A percentile compares a stretch with the other conserved stretches of the same genome.
Evolutionary conservation across 441 rosid genomes (phyloP).

Genomic region (Erodium moschatum): DNA sequence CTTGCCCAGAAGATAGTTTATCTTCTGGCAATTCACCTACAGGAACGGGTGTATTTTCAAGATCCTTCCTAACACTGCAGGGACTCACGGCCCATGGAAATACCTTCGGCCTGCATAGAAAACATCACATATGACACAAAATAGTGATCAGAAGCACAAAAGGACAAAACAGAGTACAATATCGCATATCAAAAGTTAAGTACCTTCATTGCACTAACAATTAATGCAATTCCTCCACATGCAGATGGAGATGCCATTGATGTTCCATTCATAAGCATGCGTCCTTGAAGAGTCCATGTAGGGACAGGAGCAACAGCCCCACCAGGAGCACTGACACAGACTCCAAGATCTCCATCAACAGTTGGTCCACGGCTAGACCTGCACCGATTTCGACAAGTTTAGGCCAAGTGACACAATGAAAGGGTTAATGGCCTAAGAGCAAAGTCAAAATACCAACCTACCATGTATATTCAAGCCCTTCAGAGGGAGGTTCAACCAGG

Average conservation of each 20-base stretch:
- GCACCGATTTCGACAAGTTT: conserved; percentile 27
- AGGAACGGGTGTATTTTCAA: conserved; percentile 75
- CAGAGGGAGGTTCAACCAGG: conserved; percentile 83
- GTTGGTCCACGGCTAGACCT: conserved; percentile 99
- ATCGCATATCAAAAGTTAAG: conserved; percentile 17
- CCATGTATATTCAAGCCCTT: conserved; percentile 98
- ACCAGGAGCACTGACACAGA: conserved; percentile 96
- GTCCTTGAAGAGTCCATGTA: conserved; percentile 96
- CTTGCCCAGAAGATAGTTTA: conserved; percentile 81
- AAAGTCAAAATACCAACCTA: conserved; percentile 22
- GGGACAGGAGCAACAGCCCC: conserved; percentile 99
- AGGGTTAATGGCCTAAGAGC: conserved; percentile 7
- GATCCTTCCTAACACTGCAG: conserved; percentile 72
- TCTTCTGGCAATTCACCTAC: conserved; percentile 70
- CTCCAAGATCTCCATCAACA: conserved; percentile 96
- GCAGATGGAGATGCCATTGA: conserved; percentile 99
- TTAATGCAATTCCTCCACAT: conserved; percentile 93
- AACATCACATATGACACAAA: conserved; percentile 22
- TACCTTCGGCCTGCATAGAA: conserved; percentile 63
- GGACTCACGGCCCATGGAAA: too few species aligned
- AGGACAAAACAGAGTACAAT: conserved; percentile 15
- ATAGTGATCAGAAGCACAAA: conserved; percentile 19
- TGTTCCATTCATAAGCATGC: conserved; percentile 99
- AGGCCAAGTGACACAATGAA: neutral
- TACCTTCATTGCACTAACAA: conserved; percentile 96